Conservation (phyloP, 345 rosid species). For the Litchi chinensis region DNA sequence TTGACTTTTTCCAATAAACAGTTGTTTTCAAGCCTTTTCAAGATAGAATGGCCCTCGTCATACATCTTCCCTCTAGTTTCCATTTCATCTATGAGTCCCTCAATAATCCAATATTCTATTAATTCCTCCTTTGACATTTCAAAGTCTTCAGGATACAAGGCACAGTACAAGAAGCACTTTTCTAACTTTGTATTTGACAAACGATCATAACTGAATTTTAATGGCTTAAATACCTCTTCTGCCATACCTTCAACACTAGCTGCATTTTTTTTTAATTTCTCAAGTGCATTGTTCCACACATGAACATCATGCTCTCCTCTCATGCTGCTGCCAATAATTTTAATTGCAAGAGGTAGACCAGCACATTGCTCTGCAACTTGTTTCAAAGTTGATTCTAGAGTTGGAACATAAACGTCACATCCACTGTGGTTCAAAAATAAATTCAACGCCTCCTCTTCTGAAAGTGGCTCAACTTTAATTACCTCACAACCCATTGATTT, state of each 20-base stretch:
- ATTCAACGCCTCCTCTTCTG: neutral
- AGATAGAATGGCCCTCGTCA: neutral
- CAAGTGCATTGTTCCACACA: neutral
- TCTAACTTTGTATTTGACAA: neutral
- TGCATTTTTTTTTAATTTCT: neutral
- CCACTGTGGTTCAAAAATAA: neutral
- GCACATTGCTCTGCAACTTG: neutral
- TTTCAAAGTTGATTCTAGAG: too few relatives aligned
- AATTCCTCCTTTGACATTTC: neutral
- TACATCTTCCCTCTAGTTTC: too few relatives aligned
- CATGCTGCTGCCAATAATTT: neutral
- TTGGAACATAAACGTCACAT: neutral
- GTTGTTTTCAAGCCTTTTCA: neutral
- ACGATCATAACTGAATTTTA: neutral
- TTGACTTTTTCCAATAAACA: neutral
- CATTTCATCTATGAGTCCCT: neutral
- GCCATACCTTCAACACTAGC: neutral
- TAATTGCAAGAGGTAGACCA: conserved; percentile 4
- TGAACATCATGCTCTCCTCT: neutral
- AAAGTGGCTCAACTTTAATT: neutral
- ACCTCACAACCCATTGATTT: neutral
- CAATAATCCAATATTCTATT: neutral
- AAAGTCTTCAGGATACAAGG: neutral
- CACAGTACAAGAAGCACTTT: neutral
- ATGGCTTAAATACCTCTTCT: neutral